These are phyloP conservation scores for Trypanosoma caninum DNA, from an alignment of 208 protist genomes.

Conservation along the genomic window DNA sequence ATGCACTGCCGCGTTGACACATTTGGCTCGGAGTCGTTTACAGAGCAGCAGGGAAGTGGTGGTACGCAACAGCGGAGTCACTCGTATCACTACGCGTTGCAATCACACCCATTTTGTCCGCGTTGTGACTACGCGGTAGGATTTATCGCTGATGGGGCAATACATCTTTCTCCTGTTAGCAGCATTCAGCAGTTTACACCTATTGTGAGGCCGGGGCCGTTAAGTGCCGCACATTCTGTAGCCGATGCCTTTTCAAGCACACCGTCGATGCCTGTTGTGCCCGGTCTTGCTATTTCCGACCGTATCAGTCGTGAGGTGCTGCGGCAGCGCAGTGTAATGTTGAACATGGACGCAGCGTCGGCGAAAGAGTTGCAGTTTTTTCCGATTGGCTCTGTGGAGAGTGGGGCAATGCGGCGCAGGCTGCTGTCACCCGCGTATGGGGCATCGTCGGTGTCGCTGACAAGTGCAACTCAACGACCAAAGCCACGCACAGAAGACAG, in stretches of 20 bases:
- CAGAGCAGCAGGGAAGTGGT: neutral
- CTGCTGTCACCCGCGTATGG: conserved; percentile 45
- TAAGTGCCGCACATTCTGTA: conserved; percentile 29
- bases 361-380: conserved; percentile 58
- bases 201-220: conserved; percentile 20
- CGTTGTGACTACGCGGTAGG: conserved; percentile 72
- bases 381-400: conserved; percentile 46
- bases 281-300: conserved; percentile 49
- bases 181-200: conserved; percentile 59
- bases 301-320: conserved; percentile 63
- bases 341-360: conserved; percentile 61
- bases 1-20: conserved; percentile 74
- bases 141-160: conserved; percentile 38
- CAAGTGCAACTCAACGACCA: neutral
- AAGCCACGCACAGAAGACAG: conserved; percentile 39
- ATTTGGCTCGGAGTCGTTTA: conserved; percentile 71
- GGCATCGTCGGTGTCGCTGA: neutral
- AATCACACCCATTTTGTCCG: conserved; percentile 60
- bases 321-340: conserved; percentile 65
- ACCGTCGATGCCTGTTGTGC: conserved; percentile 24
- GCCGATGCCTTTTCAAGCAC: conserved; percentile 39
- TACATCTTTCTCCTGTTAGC: conserved; percentile 69
- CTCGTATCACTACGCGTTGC: conserved; percentile 63
- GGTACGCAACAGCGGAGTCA: conserved; percentile 17
- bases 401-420: conserved; percentile 38